These are phyloP conservation scores for Colletotrichum lini DNA, from an alignment of 2,329 filamentous ascomycete species.

Conservation along the genomic window DNA sequence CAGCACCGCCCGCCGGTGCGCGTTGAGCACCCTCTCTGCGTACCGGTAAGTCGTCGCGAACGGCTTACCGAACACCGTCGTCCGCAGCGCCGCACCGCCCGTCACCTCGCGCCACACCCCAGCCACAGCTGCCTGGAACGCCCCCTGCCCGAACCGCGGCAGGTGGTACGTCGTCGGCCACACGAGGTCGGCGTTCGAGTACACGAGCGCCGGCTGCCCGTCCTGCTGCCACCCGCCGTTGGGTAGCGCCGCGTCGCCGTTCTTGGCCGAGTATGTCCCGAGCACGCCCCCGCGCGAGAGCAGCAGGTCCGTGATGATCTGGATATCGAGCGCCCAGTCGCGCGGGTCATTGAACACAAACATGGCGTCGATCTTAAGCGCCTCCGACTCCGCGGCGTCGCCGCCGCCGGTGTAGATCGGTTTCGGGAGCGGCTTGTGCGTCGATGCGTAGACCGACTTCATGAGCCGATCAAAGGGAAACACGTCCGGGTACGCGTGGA, in stretches of 20 bases:
- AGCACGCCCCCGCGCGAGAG: conserved; percentile 84
- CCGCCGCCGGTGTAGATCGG: conserved; percentile 61
- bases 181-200: conserved; percentile 90
- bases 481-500: conserved; percentile 79
- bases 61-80: conserved; percentile 87
- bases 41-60: conserved; percentile 83
- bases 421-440: conserved; percentile 70
- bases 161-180: conserved; percentile 91
- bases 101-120: conserved; percentile 85
- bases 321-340: conserved; percentile 93
- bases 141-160: conserved; percentile 91
- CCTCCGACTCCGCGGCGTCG: conserved; percentile 55
- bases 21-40: conserved; percentile 80
- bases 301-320: conserved; percentile 87
- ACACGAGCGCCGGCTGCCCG: conserved; percentile 85
- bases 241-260: conserved; percentile 74
- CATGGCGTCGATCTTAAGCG: conserved; percentile 87
- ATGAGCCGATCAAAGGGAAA: conserved; percentile 87
- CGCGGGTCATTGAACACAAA: conserved; percentile 96
- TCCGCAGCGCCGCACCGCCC: conserved; percentile 70
- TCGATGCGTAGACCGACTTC: conserved; percentile 71
- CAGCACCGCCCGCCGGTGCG: conserved; percentile 69
- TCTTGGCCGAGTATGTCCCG: conserved; percentile 83
- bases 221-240: conserved; percentile 88
- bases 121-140: conserved; percentile 85